Conservation (phyloP, 257 asterid genomes). For the Nicotiana benthamiana region DNA sequence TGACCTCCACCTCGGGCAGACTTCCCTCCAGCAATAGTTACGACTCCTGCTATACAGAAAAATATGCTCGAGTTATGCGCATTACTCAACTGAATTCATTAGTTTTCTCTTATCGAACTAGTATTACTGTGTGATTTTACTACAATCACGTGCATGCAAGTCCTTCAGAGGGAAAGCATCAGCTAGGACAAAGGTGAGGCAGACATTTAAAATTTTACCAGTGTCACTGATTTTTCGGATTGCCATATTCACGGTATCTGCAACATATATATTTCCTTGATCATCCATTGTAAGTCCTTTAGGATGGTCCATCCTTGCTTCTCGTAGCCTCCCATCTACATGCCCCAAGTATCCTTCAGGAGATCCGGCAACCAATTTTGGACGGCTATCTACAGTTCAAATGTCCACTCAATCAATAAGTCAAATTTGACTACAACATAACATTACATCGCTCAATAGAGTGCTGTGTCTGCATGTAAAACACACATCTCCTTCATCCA, state of each 20-base stretch:
- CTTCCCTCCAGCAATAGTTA: constrained; percentile 90
- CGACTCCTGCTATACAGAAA: constrained; percentile 51
- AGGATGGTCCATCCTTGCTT: constrained; percentile 86
- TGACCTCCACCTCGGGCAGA: constrained; percentile 75
- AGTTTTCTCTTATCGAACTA: neutral
- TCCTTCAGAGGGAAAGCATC: neutral
- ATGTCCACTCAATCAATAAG: neutral
- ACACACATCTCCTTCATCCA: neutral
- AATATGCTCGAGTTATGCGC: neutral
- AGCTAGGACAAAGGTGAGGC: neutral
- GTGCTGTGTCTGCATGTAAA: neutral
- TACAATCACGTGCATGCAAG: neutral
- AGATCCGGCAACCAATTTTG: constrained; percentile 84
- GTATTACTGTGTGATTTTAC: neutral
- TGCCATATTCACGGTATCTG: constrained; percentile 92
- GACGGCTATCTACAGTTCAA: constrained; percentile 67
- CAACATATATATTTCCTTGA: constrained; percentile 73
- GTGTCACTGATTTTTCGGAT: constrained; percentile 74
- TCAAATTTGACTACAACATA: neutral
- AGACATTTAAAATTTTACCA: constrained; percentile 31
- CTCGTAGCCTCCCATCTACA: constrained; percentile 84
- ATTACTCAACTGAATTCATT: neutral
- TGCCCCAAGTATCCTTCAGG: constrained; percentile 87
- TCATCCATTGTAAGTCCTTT: constrained; percentile 80
- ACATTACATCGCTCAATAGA: neutral